phyloP scores from a whole-genome alignment of 2,329 filamentous ascomycete species.

The Pseudofabraea citricarpa region DNA sequence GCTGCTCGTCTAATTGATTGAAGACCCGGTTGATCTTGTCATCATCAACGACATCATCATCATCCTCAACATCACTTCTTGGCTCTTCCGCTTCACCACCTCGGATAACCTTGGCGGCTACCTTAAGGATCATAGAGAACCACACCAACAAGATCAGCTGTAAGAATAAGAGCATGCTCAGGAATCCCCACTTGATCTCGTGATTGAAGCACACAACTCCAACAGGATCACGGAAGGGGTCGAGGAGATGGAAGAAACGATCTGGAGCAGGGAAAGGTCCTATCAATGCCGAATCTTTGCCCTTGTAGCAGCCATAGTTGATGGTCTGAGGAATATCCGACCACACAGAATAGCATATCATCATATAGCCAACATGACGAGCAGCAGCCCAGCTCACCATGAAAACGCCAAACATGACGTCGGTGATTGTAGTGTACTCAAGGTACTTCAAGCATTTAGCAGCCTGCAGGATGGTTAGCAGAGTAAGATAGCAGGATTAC shows the following conservation, averaged over 20 bases:
- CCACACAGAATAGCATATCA: conserved; percentile 80
- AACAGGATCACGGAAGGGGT: conserved; percentile 66
- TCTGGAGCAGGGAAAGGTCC: conserved; percentile 48
- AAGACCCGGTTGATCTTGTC: conserved; percentile 9
- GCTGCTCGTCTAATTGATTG: conserved; percentile 16
- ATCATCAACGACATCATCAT: conserved; percentile 49
- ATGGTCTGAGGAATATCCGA: conserved; percentile 58
- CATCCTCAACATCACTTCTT: conserved; percentile 80
- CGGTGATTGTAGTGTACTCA: conserved; percentile 70
- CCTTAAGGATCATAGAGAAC: conserved; percentile 83
- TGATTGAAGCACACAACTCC: conserved; percentile 78
- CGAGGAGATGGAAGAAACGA: conserved; percentile 58
- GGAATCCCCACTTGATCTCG: conserved; percentile 70
- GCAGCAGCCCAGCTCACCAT: conserved; percentile 79
- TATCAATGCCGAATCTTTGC: conserved; percentile 47
- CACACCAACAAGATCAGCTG: conserved; percentile 79
- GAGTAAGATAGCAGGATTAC: not conserved
- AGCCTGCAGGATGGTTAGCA: conserved; percentile 42
- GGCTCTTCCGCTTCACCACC: conserved; percentile 78
- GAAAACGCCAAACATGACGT: conserved; percentile 79
- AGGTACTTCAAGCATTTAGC: conserved; percentile 95
- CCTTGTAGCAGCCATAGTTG: conserved; percentile 66
- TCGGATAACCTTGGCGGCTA: conserved; percentile 74
- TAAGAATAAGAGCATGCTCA: conserved; percentile 70
- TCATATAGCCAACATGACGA: conserved; percentile 75